These are phyloP conservation scores for Pyrenula massariospora DNA, from an alignment of 495 filamentous ascomycete species.

Conservation along the genomic window DNA sequence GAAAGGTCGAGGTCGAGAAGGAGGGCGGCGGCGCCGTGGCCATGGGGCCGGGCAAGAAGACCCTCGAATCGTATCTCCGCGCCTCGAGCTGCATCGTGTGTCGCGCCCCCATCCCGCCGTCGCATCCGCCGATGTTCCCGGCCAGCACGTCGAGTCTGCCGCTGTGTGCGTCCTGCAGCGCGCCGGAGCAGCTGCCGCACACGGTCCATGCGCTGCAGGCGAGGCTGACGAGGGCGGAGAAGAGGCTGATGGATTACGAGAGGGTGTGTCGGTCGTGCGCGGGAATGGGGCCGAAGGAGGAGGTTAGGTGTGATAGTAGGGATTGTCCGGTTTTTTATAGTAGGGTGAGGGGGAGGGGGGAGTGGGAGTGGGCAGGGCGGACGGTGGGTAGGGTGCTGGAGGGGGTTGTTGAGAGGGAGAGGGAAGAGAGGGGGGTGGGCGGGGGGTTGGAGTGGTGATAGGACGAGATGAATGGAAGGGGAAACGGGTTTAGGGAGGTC, in stretches of 20 bases:
- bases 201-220: constrained; percentile 38
- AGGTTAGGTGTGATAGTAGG: constrained; percentile 73
- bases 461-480: too few relatives aligned
- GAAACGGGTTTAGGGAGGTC: background rate
- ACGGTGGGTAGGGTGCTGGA: background rate
- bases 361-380: constrained; percentile 43
- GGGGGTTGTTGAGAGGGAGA: too few relatives aligned
- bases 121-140: too few relatives aligned
- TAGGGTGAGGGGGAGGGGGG: constrained; percentile 55
- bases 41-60: constrained; percentile 34
- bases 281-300: constrained; percentile 56
- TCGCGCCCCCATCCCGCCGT: constrained; percentile 18
- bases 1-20: constrained; percentile 34
- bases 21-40: constrained; percentile 8
- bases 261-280: constrained; percentile 76
- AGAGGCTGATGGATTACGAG: constrained; percentile 51
- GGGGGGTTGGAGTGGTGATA: too few relatives aligned
- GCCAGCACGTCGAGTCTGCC: constrained; percentile 40
- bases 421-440: too few relatives aligned
- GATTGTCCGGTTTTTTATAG: constrained; percentile 94
- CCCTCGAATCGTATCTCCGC: constrained; percentile 80
- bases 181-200: constrained; percentile 43
- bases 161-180: constrained; percentile 55
- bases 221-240: constrained; percentile 51
- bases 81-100: constrained; percentile 72